Base-by-base conservation (phyloP, 2,329 filamentous ascomycete species). In the Aspergillus novoparasiticus region DNA sequence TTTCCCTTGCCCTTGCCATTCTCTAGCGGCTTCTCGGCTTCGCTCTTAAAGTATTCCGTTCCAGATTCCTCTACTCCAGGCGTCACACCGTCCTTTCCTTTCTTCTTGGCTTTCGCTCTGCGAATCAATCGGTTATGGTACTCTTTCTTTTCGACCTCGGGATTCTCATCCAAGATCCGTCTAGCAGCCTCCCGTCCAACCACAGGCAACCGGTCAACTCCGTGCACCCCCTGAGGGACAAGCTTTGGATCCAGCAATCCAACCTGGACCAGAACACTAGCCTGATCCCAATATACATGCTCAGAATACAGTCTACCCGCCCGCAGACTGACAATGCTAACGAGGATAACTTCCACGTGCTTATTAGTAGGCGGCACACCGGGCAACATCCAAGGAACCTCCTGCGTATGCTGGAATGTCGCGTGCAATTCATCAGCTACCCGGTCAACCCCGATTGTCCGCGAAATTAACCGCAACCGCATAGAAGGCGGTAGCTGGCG, bases 221-320 rank as follows among this genome's bases (percentile, higher is more conserved):
- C 76, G 4, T 74, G 68, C 8, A 84, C 75, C 2, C 82, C 73
- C 45, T 80, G 74, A 0, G 85, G 83, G 23, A 87, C 79, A 12
- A 83, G 69, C 62, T 86, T 84, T n/a, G 85, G 81, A 74, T 87
- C 84, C 57, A 88, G 62, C 63, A 88, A 68, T 0, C 86, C 86
- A 0, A 86, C 77, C 70, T 88, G 86, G 51, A 87, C 83, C 16
- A 89, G 72, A 9, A 88, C 86, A 55, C 80, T 84, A 11, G 86
- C 86, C 68, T 89, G 86, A 67, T 88, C 86, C 86, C 86, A 89
- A 70, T 88, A 88, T 4, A 87, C 75, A 58, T 87, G 81, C 71
- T 89, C 86, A 21, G 82, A 83, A 73, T 82, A 85, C 14, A 88
- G 72, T 66, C 82, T 84, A 0, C 82, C 84, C 0, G 79, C 85